These are phyloP conservation scores for Psilocybe mexicana DNA, from an alignment of 1,284 basidiomycete species.

Conservation along the genomic window DNA sequence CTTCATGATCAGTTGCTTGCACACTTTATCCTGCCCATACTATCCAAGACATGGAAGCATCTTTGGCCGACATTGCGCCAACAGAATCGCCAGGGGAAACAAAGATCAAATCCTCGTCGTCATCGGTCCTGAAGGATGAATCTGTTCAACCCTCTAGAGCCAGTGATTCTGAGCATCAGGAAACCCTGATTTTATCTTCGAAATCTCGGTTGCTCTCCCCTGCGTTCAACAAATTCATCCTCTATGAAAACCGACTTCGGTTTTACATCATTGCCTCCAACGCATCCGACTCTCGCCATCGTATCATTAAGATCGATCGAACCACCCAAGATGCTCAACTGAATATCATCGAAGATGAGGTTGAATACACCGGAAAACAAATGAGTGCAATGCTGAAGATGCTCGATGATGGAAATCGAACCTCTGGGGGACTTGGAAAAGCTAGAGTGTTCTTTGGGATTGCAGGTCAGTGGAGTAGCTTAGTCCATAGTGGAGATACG, in stretches of 20 bases:
- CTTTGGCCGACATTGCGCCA: background rate
- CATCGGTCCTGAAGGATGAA: background rate
- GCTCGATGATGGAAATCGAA: slow-evolving; percentile 92
- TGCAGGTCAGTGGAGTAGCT: slow-evolving; percentile 50
- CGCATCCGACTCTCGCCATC: slow-evolving; percentile 80
- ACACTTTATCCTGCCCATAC: too few relatives aligned
- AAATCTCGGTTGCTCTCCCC: slow-evolving; percentile 22
- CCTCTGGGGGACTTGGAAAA: slow-evolving; percentile 84
- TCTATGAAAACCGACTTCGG: slow-evolving; percentile 87
- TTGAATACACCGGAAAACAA: slow-evolving; percentile 86
- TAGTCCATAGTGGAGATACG: background rate
- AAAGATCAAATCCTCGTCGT: background rate
- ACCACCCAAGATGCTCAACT: slow-evolving; percentile 71
- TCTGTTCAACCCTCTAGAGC: background rate
- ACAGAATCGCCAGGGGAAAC: background rate
- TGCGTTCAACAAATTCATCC: slow-evolving; percentile 84
- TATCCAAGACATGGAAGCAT: background rate
- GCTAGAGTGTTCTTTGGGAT: slow-evolving; percentile 81
- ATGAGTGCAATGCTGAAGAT: slow-evolving; percentile 90
- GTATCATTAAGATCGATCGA: slow-evolving; percentile 91
- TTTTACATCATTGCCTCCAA: slow-evolving; percentile 91
- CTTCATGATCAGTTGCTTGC: too few relatives aligned
- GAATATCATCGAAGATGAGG: slow-evolving; percentile 81
- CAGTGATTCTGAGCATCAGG: background rate
- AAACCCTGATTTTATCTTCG: background rate